Evolutionary conservation across 441 rosid genomes (phyloP).

Genomic region (Corymbia citriodora): DNA sequence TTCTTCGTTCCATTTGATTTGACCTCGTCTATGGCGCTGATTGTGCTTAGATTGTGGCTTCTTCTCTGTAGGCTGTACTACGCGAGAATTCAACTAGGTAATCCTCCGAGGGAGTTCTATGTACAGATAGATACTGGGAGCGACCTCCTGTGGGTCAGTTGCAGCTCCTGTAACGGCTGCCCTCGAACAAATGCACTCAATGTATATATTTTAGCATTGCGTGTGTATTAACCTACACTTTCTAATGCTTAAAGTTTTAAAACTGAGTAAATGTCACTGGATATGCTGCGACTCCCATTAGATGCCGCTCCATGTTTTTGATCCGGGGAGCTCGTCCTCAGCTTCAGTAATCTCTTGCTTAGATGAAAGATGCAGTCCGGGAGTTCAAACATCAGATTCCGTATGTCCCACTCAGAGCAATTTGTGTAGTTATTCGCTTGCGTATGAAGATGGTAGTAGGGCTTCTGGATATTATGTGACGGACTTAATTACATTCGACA

Average conservation of each 20-base stretch:
- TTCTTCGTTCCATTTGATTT: background rate
- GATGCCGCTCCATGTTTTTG: background rate
- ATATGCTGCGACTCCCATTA: background rate
- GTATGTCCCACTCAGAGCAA: constrained; percentile 1
- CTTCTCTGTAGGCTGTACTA: background rate
- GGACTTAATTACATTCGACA: background rate
- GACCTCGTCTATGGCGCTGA: background rate
- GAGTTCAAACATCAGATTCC: background rate
- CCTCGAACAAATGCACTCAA: background rate
- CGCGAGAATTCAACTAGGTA: background rate
- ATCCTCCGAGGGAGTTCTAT: constrained; percentile 1
- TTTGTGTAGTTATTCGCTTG: constrained; percentile 1
- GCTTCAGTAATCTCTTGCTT: constrained; percentile 5
- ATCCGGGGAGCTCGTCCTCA: constrained; percentile 7
- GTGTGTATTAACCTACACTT: background rate
- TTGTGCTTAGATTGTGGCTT: background rate
- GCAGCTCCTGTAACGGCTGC: background rate
- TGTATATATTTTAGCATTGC: background rate
- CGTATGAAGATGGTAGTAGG: constrained; percentile 5
- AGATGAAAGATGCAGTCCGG: background rate
- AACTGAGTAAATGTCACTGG: background rate
- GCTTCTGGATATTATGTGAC: constrained; percentile 4
- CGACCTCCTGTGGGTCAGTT: constrained; percentile 3
- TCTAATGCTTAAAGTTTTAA: background rate
- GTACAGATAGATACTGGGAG: constrained; percentile 5